Base-by-base conservation (phyloP, 805 yeast genomes). In the Spathaspora girioi region DNA sequence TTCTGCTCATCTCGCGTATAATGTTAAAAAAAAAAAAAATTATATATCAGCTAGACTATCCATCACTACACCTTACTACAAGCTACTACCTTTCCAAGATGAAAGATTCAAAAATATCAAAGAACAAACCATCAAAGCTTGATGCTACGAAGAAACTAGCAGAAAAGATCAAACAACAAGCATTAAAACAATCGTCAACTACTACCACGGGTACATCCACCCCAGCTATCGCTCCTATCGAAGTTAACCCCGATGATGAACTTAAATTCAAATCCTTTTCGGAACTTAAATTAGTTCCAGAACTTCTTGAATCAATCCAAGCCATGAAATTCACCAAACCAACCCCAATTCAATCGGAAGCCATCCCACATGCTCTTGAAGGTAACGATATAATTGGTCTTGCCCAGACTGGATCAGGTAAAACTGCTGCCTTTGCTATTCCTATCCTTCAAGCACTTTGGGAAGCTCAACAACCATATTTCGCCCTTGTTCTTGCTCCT, bases 371-470 rank as follows among this genome's bases (percentile, higher is more conserved):
- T 57, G 97, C 97, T 2, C 70, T 94, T 17, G 82, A 86, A 58
- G 97, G 97, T 3, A 83, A 90, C 57, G 99, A 93, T 70, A 86
- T 93, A 45, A 91, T 93, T 63, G 99, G 99, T 12, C 78, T 93
- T 55, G 99, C 99, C 0, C 97, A 93, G 64, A 93, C 99, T 0
- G 99, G 99, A 44, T 89, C 97, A 3, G 99, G 99, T 56, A 93
- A 93, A 69, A 94, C 99, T 0, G 99, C 98, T 0, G 99, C 99
- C 0, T 94, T 94, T 76, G 97, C 98, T 8, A 83, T 94, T 48
- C 99, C 99, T 1, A 89, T 94, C 44, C 76, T 94, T 31, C 97
- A 94, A 67, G 84, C 89, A 1, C 75, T 94, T 46, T 92, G 97
- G 90, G 83, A 89, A 50, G 91, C 86, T 26, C 97, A 93, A 62